A percentile compares a stretch with the other conserved stretches of the same genome.
These are phyloP conservation scores for Sarocladium brachiariae DNA, from an alignment of 2,329 filamentous ascomycete species.

Conservation along the genomic window DNA sequence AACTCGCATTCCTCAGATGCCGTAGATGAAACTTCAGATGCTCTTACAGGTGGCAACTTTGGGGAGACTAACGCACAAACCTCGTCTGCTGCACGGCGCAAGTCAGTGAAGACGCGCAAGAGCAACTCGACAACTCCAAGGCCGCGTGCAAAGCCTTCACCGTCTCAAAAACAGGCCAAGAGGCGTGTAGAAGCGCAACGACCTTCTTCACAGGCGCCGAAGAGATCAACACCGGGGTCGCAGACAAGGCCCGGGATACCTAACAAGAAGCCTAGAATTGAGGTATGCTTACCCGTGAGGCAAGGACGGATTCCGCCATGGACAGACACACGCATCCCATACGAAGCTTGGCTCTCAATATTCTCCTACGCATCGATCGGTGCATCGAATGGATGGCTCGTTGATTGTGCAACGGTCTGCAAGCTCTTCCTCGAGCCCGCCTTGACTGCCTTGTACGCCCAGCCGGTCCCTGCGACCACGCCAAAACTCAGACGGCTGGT, in stretches of 20 bases:
- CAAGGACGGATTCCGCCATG: conserved; percentile 3
- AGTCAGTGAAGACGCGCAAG: background rate
- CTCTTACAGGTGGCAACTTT: background rate
- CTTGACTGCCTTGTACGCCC: conserved; percentile 63
- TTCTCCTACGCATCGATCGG: conserved; percentile 60
- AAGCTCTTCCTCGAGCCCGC: conserved; percentile 64
- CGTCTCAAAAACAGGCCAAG: background rate
- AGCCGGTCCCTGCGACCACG: conserved; percentile 52
- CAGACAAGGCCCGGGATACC: background rate
- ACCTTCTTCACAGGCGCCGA: background rate
- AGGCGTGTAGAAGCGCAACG: background rate
- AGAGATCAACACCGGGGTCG: background rate
- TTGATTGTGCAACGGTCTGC: conserved; percentile 56
- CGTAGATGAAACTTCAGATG: background rate
- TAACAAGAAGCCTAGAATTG: background rate
- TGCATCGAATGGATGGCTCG: conserved; percentile 51
- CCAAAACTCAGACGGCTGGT: conserved; percentile 38
- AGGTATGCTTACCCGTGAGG: background rate
- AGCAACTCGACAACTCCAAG: background rate
- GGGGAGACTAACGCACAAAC: background rate
- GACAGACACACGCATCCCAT: conserved; percentile 1
- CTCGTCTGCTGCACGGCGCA: background rate
- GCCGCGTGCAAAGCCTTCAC: background rate
- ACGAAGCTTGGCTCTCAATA: conserved; percentile 49
- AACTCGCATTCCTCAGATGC: background rate